Evolutionary conservation across 129 eudicot species (phyloP), one percentile per base, ranked within the genome.

Genomic region (Arctium lappa): DNA sequence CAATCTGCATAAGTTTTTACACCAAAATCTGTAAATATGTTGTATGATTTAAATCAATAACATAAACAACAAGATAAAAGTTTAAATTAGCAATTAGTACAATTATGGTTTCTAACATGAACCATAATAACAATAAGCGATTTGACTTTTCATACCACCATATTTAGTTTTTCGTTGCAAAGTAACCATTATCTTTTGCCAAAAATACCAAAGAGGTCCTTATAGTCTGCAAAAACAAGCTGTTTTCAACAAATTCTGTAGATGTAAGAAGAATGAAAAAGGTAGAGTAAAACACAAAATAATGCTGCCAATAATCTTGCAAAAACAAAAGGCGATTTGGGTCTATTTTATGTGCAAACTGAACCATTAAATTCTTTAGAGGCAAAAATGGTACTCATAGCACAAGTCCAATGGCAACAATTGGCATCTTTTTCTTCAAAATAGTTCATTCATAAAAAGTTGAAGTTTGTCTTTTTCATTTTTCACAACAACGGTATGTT

Each of bases 1-100:
- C 91, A 92, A 82, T 86, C 92, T 90, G 91, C 91, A 88, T 33
- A 88, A 77, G 36, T 31, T 44, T 31, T 46, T n/a, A 32, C 34
- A 63, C 66, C 27, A 46, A 78, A 46, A 16, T 39, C n/a, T 32
- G 12, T 73, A 60, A 48, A 4, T 74, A 60, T 60, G 68, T 60
- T 60, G 68, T 16, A n/a, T 6, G 68, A 60, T n/a, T 22, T 60
- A 60, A 16, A 60, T n/a, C n/a, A n/a, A 18, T 16, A 16, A 60
- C 68, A 60, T 60, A 60, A 60, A 60, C 68, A 60, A 30, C 68
- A 60, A n/a, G 2, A 60, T 60, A 60, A 1, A n/a, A 60, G 68
- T 60, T 60, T n/a, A 60, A 16, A 60, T 60, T 16, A 60, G 68
- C 9, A n/a, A 60, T n/a, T 16, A 27, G 33, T 9, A 22, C 71